A percentile compares a stretch with the other conserved stretches of the same genome.
Conservation (phyloP, 352 stramenopile genomes). For the Aphanomyces euteiches region DNA sequence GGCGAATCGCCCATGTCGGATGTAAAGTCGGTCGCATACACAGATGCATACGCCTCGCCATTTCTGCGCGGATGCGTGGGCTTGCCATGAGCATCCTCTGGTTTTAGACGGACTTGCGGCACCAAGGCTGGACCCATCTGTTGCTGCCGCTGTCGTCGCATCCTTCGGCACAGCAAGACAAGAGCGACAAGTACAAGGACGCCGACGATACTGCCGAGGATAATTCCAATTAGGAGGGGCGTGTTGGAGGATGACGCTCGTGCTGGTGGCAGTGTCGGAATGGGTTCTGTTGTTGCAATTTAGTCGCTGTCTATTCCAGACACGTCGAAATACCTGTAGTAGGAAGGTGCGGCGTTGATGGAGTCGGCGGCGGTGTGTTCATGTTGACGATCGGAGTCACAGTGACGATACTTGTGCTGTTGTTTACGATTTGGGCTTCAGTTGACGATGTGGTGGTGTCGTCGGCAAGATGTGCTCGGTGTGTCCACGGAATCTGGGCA, state of each 20-base stretch:
- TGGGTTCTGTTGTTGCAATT: not conserved
- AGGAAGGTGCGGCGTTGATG: too few species aligned
- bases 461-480: too few species aligned
- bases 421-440: too few species aligned
- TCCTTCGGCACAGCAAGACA: not conserved
- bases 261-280: not conserved
- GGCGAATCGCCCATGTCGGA: conserved; percentile 12
- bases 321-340: too few species aligned
- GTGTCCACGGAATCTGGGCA: too few species aligned
- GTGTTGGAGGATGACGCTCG: not conserved
- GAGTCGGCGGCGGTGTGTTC: too few species aligned
- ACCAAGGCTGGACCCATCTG: too few species aligned
- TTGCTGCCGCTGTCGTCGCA: too few species aligned
- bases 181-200: not conserved
- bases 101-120: not conserved
- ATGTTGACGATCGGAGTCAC: too few species aligned
- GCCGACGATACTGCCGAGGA: not conserved
- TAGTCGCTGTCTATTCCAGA: too few species aligned
- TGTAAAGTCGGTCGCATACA: conserved; percentile 14
- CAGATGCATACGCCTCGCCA: not conserved
- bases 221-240: not conserved
- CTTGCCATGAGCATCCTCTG: not conserved
- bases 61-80: not conserved
- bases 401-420: too few species aligned
- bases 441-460: too few species aligned